These are phyloP conservation scores for Linderina pennispora DNA, from an alignment of 192 early-diverging fungal species.

Conservation along the genomic window DNA sequence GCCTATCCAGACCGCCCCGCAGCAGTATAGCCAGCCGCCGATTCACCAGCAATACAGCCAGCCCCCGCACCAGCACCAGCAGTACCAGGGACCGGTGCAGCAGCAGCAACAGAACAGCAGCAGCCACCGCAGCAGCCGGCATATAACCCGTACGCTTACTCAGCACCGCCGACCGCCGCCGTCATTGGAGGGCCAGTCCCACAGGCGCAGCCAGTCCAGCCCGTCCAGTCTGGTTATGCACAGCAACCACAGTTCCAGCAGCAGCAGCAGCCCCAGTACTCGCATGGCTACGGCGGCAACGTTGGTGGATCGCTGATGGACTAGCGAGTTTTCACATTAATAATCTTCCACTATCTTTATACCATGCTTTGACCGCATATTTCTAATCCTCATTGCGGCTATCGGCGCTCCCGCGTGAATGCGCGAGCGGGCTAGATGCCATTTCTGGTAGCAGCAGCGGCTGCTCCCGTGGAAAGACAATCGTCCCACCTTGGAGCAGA, in stretches of 20 bases:
- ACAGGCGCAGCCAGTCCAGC: slow-evolving; percentile 3
- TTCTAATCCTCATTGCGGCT: no score
- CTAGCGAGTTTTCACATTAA: slow-evolving; percentile 4
- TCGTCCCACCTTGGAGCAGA: no score
- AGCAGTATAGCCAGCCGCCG: slow-evolving; percentile 11
- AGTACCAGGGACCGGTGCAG: slow-evolving; percentile 10
- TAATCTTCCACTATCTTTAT: no score
- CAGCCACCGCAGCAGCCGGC: slow-evolving; percentile 4
- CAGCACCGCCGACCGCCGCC: slow-evolving; percentile 2
- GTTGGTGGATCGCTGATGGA: slow-evolving; percentile 35
- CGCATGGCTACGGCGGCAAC: slow-evolving; percentile 45
- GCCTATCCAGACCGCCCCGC: no score
- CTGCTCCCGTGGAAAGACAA: no score
- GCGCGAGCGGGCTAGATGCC: no score
- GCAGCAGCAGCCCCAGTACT: slow-evolving; percentile 29
- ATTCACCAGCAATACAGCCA: slow-evolving; percentile 14
- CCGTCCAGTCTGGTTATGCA: neutral
- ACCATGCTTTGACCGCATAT: no score
- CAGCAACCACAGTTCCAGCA: slow-evolving; percentile 15
- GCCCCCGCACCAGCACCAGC: slow-evolving; percentile 18
- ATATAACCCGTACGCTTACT: no score
- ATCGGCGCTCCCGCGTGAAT: no score
- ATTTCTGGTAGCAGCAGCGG: no score
- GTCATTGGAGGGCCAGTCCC: no score
- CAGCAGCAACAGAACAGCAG: slow-evolving; percentile 5